Conservation (phyloP, 768 basidiomycete genomes). For the Amanita polypyramis region DNA sequence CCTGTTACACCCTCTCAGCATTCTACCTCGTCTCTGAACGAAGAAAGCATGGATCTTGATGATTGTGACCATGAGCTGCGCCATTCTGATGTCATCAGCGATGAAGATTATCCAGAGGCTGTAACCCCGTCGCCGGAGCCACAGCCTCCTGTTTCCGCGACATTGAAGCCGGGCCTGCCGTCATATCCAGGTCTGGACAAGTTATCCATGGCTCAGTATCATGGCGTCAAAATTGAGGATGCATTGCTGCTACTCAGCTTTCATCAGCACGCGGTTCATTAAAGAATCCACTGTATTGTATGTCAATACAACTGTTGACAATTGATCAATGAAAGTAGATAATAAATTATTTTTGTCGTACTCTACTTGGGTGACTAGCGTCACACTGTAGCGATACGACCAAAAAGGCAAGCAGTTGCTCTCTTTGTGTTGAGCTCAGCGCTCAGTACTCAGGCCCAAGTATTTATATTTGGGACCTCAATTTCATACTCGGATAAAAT, state of each 20-base stretch:
- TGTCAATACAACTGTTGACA: not conserved
- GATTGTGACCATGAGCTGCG: conserved; percentile 32
- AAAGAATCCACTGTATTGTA: conserved; percentile 16
- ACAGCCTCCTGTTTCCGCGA: conserved; percentile 17
- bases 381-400: too few species aligned
- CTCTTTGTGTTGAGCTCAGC: too few species aligned
- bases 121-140: conserved; percentile 59
- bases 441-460: too few species aligned
- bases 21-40: conserved; percentile 37
- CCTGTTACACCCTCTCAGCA: conserved; percentile 39
- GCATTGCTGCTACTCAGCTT: conserved; percentile 67
- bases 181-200: conserved; percentile 35
- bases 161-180: conserved; percentile 10
- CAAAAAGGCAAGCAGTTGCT: too few species aligned
- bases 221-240: conserved; percentile 62
- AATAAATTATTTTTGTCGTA: too few species aligned
- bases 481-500: too few species aligned
- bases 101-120: conserved; percentile 66
- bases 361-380: not conserved
- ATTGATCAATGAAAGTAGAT: too few species aligned
- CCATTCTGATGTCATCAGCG: conserved; percentile 48
- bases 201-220: conserved; percentile 28
- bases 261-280: conserved; percentile 55
- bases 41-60: conserved; percentile 42
- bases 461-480: too few species aligned